Base-by-base conservation (phyloP, 108 stramenopile genomes). In the Discostella stelligeroides region DNA sequence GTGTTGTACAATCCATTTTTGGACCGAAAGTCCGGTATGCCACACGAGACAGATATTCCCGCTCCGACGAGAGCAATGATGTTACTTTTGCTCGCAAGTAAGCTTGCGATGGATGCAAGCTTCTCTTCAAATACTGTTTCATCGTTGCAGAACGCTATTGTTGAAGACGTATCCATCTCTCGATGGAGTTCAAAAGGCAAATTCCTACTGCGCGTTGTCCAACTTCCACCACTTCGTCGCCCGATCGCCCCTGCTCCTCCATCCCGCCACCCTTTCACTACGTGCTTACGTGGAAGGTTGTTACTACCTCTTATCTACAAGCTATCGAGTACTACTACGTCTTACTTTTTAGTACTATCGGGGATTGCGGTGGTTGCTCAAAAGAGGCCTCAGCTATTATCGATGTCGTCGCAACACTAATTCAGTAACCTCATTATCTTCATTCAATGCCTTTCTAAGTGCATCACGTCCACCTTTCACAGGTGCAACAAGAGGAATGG, bases 11-110 rank as follows among this genome's bases (percentile, higher is more conserved):
- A 56, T 1, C 94, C 94, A 25, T 60, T 85, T 47, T 64, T 76
- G 25, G 88, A 86, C 17, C 94, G 85, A 79, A 95, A 95, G 55
- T 95, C 94, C 1, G 94, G 94, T 48, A 95, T 95, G 50, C 94
- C 94, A 65, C 89, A 87, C 15, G 73, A 76, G 9, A 90, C 89
- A 45, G 80, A 82, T 5, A 95, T 89, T 9, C 94, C 94, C 6
- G 94, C 94, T 20, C 94, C 94, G 3, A 76, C 84, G 63, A 95
- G 75, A 0, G 91, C 89, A 0, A 91, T 63, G 62, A 95, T 86
- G 47, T 91, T 86, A 37, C 79, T 86, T 34, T 82, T 79, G 8
- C 73, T 71, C 39, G 66, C 14, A 18, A 95, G 43, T 7, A 85
- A 61, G 28, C 13, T 29, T 11, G 68, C 56, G 39, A 68, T 54